phyloP scores from a whole-genome alignment of 176 grass and related monocot genomes.

The Oryza punctata region DNA sequence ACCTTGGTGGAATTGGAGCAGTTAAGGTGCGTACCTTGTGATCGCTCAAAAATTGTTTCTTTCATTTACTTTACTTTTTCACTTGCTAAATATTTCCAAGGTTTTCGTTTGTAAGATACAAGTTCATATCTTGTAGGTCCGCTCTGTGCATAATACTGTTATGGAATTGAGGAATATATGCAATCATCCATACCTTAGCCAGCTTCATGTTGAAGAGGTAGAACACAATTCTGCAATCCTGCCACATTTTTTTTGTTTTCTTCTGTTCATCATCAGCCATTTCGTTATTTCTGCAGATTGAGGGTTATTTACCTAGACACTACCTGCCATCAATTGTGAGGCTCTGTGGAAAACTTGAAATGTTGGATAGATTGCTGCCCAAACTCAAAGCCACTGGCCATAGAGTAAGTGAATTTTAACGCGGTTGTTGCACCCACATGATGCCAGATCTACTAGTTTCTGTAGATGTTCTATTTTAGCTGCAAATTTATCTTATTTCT shows the following conservation, averaged over 20 bases:
- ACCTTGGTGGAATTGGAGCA: conserved; percentile 85
- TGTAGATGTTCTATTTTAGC: background rate
- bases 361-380: conserved; percentile 91
- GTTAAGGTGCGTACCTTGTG: conserved; percentile 60
- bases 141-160: conserved; percentile 94
- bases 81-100: conserved; percentile 24
- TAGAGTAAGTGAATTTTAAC: conserved; percentile 58
- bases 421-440: background rate
- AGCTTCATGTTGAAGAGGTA: conserved; percentile 94
- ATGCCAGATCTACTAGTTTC: background rate
- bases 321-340: conserved; percentile 86
- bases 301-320: conserved; percentile 87
- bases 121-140: conserved; percentile 56
- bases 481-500: conserved; percentile 18
- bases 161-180: conserved; percentile 99
- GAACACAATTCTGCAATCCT: conserved; percentile 27
- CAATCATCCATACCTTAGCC: conserved; percentile 98
- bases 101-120: conserved; percentile 25
- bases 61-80: conserved; percentile 34
- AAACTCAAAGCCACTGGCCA: conserved; percentile 97
- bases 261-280: conserved; percentile 15
- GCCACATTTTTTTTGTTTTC: conserved; percentile 21
- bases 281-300: conserved; percentile 68
- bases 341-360: conserved; percentile 97
- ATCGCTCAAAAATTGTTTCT: conserved; percentile 31